Evolutionary conservation across 768 basidiomycete species (phyloP), one percentile per base, ranked within the genome.

Genomic region (Lentinula raphanica): DNA sequence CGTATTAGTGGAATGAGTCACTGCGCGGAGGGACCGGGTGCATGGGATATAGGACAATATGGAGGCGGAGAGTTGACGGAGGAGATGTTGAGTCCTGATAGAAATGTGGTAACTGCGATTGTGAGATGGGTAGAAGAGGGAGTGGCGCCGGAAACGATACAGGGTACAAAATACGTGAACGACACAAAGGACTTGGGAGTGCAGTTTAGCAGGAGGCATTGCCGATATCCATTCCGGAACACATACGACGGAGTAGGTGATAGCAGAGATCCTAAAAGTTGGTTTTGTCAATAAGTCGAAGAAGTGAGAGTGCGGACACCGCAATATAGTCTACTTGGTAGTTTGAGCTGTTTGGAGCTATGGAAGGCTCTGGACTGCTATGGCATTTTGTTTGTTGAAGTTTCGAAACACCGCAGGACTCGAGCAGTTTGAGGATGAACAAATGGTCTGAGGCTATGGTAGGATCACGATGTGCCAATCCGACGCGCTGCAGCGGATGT

Each of bases 1-100:
- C 50, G 61, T 27, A 56, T 63, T 17, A 62, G 63, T 8, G 65
- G 65, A 29, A 66, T 66, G 65, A 49, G 49, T 28, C 65, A 66
- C 54, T 66, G 65, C 29, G 31, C 45, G 5, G 57, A 40, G 31
- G 64, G 64, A 6, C 51, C 57, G 9, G 63, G 63, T 7, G 60
- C 60, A 15, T 64, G 61, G 61, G 54, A 44, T 21, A 36, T 64
- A n/a, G 63, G 63, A 17, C 63, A 64, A n/a, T 19, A n/a, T 5
- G 40, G 29, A n/a, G 31, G 27, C 17, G 45, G 56, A 28, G 32
- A 49, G 31, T 35, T 49, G 28, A 35, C 13, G 6, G 48, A 35
- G 48, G 32, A 35, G 27, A 49, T 28, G 17, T 49, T 49, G 48
- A 19, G 15, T 45, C 35, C 56, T 17, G 45, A 35, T 15, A 3